Evolutionary conservation across 139 green algal genomes (phyloP).

Genomic region (Limnomonas spitsbergensis): DNA sequence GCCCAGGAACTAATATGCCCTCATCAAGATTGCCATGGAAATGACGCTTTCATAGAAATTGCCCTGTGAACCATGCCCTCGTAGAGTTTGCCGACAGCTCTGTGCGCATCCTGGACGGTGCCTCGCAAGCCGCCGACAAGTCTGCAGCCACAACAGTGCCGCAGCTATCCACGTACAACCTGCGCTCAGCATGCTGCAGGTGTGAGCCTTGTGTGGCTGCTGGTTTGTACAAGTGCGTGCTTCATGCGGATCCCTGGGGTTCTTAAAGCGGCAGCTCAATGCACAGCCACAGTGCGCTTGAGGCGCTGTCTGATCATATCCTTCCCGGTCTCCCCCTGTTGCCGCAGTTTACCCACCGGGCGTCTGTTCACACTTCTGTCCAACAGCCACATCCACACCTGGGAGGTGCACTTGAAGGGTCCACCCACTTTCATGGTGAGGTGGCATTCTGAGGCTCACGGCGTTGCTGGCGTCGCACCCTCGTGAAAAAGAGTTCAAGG

Average conservation of each 20-base stretch:
- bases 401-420: slow-evolving; percentile 35
- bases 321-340: too few species aligned
- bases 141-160: slow-evolving; percentile 29
- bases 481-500: too few species aligned
- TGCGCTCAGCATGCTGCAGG: slow-evolving; percentile 6
- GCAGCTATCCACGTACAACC: slow-evolving; percentile 25
- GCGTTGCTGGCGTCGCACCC: background rate
- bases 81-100: slow-evolving; percentile 32
- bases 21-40: too few species aligned
- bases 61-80: too few species aligned
- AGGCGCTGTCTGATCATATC: too few species aligned
- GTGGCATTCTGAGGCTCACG: background rate
- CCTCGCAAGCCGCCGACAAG: background rate
- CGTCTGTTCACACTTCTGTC: slow-evolving; percentile 31
- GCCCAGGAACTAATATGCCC: too few species aligned
- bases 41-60: too few species aligned
- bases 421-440: slow-evolving; percentile 29
- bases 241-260: too few species aligned
- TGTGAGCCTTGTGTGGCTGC: too few species aligned
- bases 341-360: slow-evolving; percentile 15
- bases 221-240: too few species aligned
- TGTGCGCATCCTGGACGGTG: slow-evolving; percentile 17
- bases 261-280: too few species aligned
- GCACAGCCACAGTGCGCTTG: too few species aligned
- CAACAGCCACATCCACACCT: slow-evolving; percentile 29